phyloP scores from a whole-genome alignment of 306 rosid genomes.

The Echinosophora koreensis region DNA sequence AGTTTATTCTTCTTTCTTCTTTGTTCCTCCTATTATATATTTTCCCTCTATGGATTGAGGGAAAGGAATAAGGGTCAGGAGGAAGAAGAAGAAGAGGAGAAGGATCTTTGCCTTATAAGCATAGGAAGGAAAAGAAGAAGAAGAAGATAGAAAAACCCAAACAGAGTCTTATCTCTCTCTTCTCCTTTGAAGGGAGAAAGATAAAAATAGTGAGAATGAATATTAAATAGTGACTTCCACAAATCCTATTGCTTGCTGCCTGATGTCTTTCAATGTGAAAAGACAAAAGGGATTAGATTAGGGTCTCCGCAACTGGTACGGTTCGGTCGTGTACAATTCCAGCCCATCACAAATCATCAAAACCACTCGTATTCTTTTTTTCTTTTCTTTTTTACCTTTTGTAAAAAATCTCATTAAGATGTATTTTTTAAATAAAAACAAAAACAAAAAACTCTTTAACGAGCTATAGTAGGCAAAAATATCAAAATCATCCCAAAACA shows the following conservation, averaged over 20 bases:
- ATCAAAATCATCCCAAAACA: too few species aligned
- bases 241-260: neutral
- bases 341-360: conserved; percentile 8
- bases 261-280: conserved; percentile 6
- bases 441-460: too few species aligned
- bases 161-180: neutral
- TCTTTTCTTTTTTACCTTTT: neutral
- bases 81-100: conserved; percentile 47
- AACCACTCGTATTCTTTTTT: neutral
- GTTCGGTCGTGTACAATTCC: conserved; percentile 40
- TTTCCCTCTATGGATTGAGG: conserved; percentile 37
- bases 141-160: conserved; percentile 8
- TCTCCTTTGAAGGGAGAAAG: neutral
- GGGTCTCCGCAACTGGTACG: conserved; percentile 16
- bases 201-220: neutral
- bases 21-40: conserved; percentile 23
- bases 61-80: conserved; percentile 47
- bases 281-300: neutral
- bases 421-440: too few species aligned
- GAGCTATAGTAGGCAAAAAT: too few species aligned
- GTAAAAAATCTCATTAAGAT: neutral
- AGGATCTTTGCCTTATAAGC: conserved; percentile 52
- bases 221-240: neutral
- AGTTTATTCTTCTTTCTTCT: conserved; percentile 1
- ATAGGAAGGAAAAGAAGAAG: conserved; percentile 3